phyloP scores from a whole-genome alignment of 345 rosid genomes.

The Viola odorata region DNA sequence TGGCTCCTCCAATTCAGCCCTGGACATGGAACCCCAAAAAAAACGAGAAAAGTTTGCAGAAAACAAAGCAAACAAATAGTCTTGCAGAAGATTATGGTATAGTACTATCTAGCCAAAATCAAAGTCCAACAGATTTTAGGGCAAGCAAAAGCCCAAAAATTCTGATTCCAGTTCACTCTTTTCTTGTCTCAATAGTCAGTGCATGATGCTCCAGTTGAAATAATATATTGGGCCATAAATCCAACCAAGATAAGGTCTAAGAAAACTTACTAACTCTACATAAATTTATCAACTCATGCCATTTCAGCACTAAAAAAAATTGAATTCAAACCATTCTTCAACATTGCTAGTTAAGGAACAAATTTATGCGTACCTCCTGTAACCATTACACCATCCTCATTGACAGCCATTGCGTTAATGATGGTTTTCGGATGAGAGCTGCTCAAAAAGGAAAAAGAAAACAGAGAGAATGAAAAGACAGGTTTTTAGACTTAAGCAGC shows the following conservation, averaged over 20 bases:
- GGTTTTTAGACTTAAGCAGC: neutral
- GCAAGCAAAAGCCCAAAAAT: no score
- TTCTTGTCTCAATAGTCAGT: neutral
- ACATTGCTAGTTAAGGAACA: neutral
- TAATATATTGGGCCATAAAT: neutral
- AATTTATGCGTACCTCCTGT: constrained; percentile 67
- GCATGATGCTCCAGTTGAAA: neutral
- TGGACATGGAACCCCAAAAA: neutral
- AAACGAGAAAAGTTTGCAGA: no score
- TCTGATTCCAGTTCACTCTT: neutral
- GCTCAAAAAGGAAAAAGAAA: constrained; percentile 24
- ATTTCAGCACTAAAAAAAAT: neutral
- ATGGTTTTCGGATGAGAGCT: constrained; percentile 99
- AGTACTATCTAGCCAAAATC: no score
- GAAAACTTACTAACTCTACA: neutral
- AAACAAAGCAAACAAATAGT: no score
- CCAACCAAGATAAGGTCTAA: neutral
- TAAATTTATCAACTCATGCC: neutral
- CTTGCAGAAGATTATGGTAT: no score
- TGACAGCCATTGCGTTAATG: constrained; percentile 89
- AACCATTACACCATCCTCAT: constrained; percentile 92
- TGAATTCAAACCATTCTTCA: neutral
- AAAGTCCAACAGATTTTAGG: no score
- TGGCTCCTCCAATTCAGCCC: neutral
- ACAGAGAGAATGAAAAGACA: neutral